Conservation (phyloP, 306 rosid genomes). For the Cicer bijugum region DNA sequence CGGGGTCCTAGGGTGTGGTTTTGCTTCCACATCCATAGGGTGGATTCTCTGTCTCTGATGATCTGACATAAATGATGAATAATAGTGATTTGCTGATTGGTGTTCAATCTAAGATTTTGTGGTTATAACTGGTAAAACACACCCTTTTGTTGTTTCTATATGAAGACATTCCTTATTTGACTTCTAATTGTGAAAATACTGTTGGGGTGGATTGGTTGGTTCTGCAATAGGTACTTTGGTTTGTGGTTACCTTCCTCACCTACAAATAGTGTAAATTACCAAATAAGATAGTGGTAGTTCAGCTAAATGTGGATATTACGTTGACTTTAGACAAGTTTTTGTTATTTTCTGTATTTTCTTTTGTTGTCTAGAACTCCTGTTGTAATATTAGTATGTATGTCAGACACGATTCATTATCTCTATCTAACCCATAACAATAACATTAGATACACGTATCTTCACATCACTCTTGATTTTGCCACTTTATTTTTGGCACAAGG, state of each 20-base stretch:
- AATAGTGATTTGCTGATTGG: constrained; percentile 6
- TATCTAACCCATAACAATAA: constrained; percentile 2
- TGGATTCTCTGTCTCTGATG: constrained; percentile 67
- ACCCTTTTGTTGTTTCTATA: constrained; percentile 11
- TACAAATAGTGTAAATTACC: constrained; percentile 39
- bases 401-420: not conserved
- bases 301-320: constrained; percentile 47
- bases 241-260: constrained; percentile 65
- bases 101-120: constrained; percentile 25
- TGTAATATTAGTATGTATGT: constrained; percentile 10
- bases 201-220: constrained; percentile 30
- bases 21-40: constrained; percentile 60
- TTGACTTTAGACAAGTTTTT: constrained; percentile 34
- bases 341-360: constrained; percentile 14
- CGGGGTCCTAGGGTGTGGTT: constrained; percentile 47
- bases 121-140: not conserved
- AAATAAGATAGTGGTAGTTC: constrained; percentile 49
- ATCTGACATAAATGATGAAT: constrained; percentile 58
- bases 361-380: constrained; percentile 14
- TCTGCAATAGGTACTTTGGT: constrained; percentile 33
- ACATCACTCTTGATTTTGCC: constrained; percentile 11
- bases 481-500: constrained; percentile 2
- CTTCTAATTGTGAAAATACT: constrained; percentile 33
- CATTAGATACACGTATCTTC: constrained; percentile 4
- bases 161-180: constrained; percentile 42